Conservation (phyloP, 2,329 filamentous ascomycete genomes). For the Drechslera avenae region DNA sequence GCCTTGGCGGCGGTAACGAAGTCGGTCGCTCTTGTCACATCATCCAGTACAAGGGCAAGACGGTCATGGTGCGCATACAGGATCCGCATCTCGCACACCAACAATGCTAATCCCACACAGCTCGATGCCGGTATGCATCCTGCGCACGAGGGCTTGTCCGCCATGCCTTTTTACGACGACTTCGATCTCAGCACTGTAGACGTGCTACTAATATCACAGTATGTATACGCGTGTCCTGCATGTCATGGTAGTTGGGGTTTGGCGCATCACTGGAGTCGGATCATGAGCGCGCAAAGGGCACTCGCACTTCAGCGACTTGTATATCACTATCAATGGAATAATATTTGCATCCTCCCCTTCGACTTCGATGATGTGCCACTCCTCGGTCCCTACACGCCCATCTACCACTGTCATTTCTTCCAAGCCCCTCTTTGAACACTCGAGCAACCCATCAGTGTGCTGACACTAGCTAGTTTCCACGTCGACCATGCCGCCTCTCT, state of each 20-base stretch:
- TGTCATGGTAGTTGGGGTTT: conserved; percentile 22
- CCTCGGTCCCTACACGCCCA: conserved; percentile 27
- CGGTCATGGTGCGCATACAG: conserved; percentile 78
- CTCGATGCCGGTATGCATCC: conserved; percentile 97
- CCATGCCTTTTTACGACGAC: conserved; percentile 96
- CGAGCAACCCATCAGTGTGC: conserved; percentile 12
- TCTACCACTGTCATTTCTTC: conserved; percentile 8
- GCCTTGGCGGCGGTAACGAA: conserved; percentile 93
- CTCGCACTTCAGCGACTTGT: conserved; percentile 36
- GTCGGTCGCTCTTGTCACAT: conserved; percentile 97
- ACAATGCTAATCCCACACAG: conserved; percentile 54
- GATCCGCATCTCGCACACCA: neutral
- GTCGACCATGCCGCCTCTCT: conserved; percentile 98
- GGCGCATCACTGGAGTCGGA: conserved; percentile 45
- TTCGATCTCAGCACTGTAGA: conserved; percentile 98
- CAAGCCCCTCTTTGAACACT: conserved; percentile 1
- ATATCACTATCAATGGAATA: conserved; percentile 51
- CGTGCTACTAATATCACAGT: conserved; percentile 98
- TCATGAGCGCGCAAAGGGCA: conserved; percentile 24
- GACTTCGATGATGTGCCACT: conserved; percentile 45
- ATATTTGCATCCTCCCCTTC: conserved; percentile 44
- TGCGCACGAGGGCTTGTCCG: conserved; percentile 90
- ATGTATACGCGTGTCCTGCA: conserved; percentile 59
- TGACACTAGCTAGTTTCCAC: conserved; percentile 74
- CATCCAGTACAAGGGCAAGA: conserved; percentile 98